Conservation (phyloP, 1,284 basidiomycete genomes). For the Schizopora paradoxa region DNA sequence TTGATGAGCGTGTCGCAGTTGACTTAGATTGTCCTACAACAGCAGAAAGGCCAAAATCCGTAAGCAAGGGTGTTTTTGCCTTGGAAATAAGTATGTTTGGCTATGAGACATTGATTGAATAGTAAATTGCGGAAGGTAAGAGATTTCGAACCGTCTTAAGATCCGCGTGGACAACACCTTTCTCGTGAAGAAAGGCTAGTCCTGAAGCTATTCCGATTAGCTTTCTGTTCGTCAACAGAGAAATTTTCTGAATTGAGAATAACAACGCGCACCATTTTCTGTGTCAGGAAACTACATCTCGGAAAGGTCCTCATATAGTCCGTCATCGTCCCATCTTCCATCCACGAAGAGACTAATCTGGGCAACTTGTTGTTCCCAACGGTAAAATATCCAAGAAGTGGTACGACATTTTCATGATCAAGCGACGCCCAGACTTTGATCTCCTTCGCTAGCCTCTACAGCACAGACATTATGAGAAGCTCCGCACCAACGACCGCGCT, state of each 20-base stretch:
- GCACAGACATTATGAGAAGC: too few species aligned
- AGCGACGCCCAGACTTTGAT: constrained; percentile 13
- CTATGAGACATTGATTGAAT: not conserved
- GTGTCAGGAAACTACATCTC: not conserved
- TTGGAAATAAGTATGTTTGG: constrained; percentile 9
- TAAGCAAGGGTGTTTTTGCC: not conserved
- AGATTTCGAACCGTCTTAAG: constrained; percentile 8
- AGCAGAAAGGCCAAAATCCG: constrained; percentile 10
- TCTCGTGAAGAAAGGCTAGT: constrained; percentile 4
- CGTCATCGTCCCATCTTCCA: constrained; percentile 6
- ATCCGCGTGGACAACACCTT: constrained; percentile 9
- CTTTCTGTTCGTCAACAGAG: not conserved
- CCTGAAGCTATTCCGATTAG: constrained; percentile 5
- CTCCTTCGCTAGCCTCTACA: constrained; percentile 5
- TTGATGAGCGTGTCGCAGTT: not conserved
- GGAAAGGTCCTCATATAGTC: constrained; percentile 2
- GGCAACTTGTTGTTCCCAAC: constrained; percentile 8
- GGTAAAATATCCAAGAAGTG: constrained; percentile 11
- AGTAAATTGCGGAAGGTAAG: not conserved
- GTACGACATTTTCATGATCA: constrained; percentile 12
- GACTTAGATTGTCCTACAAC: constrained; percentile 1
- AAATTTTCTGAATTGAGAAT: not conserved
- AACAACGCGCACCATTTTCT: constrained; percentile 1
- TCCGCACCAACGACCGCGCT: not conserved
- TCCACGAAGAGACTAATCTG: constrained; percentile 13